These are phyloP conservation scores for Leishmania turanica DNA, from an alignment of 208 protist species.

Conservation along the genomic window DNA sequence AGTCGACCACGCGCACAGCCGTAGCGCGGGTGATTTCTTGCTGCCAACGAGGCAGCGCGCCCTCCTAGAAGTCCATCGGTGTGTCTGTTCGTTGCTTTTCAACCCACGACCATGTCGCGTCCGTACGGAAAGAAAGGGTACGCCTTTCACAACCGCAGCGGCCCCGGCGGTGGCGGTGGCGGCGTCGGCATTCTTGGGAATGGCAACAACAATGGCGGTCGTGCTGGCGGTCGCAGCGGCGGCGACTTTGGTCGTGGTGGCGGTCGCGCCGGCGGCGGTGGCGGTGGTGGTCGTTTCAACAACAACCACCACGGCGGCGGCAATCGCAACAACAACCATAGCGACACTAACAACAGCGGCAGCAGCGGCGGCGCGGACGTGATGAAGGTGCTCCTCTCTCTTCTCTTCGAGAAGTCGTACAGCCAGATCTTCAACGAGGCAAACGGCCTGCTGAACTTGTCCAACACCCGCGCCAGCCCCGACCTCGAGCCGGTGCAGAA, in stretches of 20 bases:
- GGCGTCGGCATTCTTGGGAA: constrained; percentile 5
- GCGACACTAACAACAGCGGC: constrained; percentile 30
- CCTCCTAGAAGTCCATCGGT: not conserved
- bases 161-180: constrained; percentile 20
- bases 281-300: constrained; percentile 21
- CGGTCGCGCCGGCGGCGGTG: constrained; percentile 3
- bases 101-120: constrained; percentile 38
- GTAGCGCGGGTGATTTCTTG: not conserved
- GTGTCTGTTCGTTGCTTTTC: not conserved
- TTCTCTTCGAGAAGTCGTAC: constrained; percentile 79
- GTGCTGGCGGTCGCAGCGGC: constrained; percentile 11
- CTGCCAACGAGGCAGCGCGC: not conserved
- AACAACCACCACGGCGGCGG: constrained; percentile 9
- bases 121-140: constrained; percentile 60
- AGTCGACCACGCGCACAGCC: not conserved
- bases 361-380: constrained; percentile 52
- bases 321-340: constrained; percentile 20
- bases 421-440: constrained; percentile 45
- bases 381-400: constrained; percentile 78
- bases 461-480: constrained; percentile 50
- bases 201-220: constrained; percentile 6
- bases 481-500: constrained; percentile 66
- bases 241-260: constrained; percentile 7
- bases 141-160: constrained; percentile 14
- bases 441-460: constrained; percentile 66